phyloP scores from a whole-genome alignment of 2,329 filamentous ascomycete genomes.

The Xylariaceae sp. region DNA sequence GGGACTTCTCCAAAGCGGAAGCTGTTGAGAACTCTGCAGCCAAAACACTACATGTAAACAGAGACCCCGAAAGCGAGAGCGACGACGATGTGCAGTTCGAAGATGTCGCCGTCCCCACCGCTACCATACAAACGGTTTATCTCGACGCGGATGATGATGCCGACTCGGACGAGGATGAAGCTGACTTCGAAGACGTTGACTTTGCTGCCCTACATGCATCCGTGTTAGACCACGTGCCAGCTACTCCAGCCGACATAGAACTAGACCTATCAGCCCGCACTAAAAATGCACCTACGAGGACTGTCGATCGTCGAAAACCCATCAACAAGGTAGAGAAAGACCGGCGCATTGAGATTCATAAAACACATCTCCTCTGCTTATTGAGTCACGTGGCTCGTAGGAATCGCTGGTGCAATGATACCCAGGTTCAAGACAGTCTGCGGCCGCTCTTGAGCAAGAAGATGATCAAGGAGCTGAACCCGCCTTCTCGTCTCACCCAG shows the following conservation, averaged over 20 bases:
- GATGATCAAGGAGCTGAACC: conserved; percentile 64
- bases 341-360: conserved; percentile 72
- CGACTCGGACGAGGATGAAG: conserved; percentile 38
- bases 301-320: conserved; percentile 45
- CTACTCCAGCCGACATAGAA: conserved; percentile 38
- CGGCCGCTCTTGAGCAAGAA: conserved; percentile 63
- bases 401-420: conserved; percentile 87
- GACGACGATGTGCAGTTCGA: conserved; percentile 46
- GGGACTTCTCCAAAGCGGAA: conserved; percentile 3
- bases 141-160: conserved; percentile 44
- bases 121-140: conserved; percentile 49
- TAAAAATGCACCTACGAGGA: conserved; percentile 29
- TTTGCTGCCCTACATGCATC: conserved; percentile 31
- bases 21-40: not conserved
- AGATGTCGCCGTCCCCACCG: conserved; percentile 45
- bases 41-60: conserved; percentile 3
- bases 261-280: conserved; percentile 50
- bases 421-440: conserved; percentile 61
- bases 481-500: conserved; percentile 63
- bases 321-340: conserved; percentile 51
- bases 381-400: conserved; percentile 71
- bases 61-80: conserved; percentile 33
- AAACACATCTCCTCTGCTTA: conserved; percentile 78
- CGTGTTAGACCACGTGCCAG: conserved; percentile 15
- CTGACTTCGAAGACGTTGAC: conserved; percentile 48